Evolutionary conservation across 768 basidiomycete genomes (phyloP).

Genomic region (Dictyophora rubrovolvata): DNA sequence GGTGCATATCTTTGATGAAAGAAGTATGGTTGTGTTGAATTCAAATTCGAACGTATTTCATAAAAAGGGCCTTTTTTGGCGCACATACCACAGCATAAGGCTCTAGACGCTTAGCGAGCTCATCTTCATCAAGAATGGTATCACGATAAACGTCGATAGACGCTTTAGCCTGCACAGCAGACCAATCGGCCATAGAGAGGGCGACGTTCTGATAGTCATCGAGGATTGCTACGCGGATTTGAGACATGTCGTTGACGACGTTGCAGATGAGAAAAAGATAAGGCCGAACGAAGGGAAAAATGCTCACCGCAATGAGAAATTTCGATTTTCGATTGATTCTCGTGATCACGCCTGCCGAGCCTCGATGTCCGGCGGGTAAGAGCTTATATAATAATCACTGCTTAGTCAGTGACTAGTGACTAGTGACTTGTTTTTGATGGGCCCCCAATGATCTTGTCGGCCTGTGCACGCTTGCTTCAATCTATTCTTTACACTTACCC

Average conservation of each 20-base stretch:
- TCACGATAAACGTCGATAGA: slow-evolving; percentile 39
- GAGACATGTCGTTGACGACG: background rate
- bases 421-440: too few species aligned
- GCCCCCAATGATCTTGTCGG: too few species aligned
- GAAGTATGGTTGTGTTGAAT: background rate
- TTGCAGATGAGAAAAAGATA: background rate
- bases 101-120: slow-evolving; percentile 36
- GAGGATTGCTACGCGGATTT: slow-evolving; percentile 39
- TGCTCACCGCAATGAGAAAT: background rate
- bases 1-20: slow-evolving; percentile 33
- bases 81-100: slow-evolving; percentile 38
- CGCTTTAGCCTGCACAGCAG: slow-evolving; percentile 27
- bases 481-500: background rate
- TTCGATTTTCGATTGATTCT: too few species aligned
- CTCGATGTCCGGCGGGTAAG: too few species aligned
- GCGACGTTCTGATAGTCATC: slow-evolving; percentile 53
- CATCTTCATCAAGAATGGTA: slow-evolving; percentile 42
- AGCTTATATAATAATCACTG: too few species aligned
- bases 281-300: background rate
- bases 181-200: slow-evolving; percentile 46
- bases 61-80: background rate
- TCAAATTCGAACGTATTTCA: too few species aligned
- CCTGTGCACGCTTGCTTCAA: background rate
- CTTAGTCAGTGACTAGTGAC: too few species aligned
- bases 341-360: too few species aligned